Evolutionary conservation across 208 protist species (phyloP).

Genomic region (Trypanosoma lewisi): DNA sequence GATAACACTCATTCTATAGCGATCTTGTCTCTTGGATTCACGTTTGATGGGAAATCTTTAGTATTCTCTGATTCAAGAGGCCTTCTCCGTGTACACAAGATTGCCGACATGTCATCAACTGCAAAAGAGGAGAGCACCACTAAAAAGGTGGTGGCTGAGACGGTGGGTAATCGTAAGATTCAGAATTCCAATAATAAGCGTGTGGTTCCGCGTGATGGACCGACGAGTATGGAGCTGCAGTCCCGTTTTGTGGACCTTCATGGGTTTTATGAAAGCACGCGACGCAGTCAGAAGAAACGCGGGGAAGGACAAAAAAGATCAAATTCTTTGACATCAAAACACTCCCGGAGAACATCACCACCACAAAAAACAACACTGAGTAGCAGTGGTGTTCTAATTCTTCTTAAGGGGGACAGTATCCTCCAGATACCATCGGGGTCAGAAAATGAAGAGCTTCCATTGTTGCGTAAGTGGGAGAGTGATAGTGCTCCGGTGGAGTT

Average conservation of each 20-base stretch:
- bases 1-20: conserved; percentile 1
- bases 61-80: conserved; percentile 28
- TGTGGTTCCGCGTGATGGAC: conserved; percentile 43
- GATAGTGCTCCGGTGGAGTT: conserved; percentile 10
- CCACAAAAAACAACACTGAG: conserved; percentile 3
- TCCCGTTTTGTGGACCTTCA: conserved; percentile 62
- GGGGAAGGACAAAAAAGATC: background rate
- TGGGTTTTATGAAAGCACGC: conserved; percentile 48
- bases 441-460: background rate
- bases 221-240: conserved; percentile 54
- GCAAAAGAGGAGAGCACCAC: conserved; percentile 7
- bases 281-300: conserved; percentile 29
- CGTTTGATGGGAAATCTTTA: conserved; percentile 8
- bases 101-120: background rate
- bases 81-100: conserved; percentile 13
- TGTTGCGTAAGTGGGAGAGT: conserved; percentile 14
- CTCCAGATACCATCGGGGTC: conserved; percentile 4
- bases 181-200: conserved; percentile 20
- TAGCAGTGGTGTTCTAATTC: conserved; percentile 15
- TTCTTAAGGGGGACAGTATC: conserved; percentile 13
- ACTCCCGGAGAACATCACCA: too few relatives aligned
- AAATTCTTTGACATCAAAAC: background rate
- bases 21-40: conserved; percentile 31
- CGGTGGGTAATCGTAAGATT: background rate
- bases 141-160: too few relatives aligned